phyloP scores from a whole-genome alignment of 768 basidiomycete species.

The Boletus barrowsii region DNA sequence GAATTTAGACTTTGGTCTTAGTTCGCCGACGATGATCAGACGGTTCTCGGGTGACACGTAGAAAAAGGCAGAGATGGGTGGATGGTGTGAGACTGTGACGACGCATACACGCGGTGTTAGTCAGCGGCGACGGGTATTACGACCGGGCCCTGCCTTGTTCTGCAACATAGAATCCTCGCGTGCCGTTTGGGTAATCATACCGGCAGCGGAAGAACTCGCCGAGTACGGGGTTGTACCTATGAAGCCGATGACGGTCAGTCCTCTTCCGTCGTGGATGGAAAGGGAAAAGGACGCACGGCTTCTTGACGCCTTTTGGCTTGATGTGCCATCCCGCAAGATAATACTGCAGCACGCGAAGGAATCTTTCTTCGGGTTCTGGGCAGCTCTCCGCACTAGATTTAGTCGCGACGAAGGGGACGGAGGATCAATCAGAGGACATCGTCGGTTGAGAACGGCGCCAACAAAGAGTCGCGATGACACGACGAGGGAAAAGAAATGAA shows the following conservation, averaged over 20 bases:
- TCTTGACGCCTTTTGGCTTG: conserved; percentile 99
- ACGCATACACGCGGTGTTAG: conserved; percentile 1
- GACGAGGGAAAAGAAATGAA: neutral
- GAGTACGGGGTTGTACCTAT: conserved; percentile 92
- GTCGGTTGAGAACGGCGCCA: neutral
- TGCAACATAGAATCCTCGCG: conserved; percentile 94
- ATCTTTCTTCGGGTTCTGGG: conserved; percentile 83
- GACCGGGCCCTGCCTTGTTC: conserved; percentile 70
- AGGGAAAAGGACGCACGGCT: conserved; percentile 64
- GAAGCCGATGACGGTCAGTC: conserved; percentile 1
- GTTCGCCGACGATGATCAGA: conserved; percentile 84
- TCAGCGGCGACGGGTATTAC: neutral
- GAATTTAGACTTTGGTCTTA: conserved; percentile 94
- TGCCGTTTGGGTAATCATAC: conserved; percentile 88
- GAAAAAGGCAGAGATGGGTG: conserved; percentile 92
- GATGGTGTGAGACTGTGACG: conserved; percentile 83
- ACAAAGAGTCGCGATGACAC: neutral
- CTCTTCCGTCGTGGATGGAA: neutral
- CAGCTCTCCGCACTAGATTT: conserved; percentile 69
- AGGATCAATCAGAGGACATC: neutral
- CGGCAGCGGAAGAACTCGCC: conserved; percentile 98
- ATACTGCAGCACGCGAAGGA: conserved; percentile 86
- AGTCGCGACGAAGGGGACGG: conserved; percentile 6
- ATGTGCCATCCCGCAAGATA: conserved; percentile 99
- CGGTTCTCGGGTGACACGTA: conserved; percentile 91